These are phyloP conservation scores for Trichothecium roseum DNA, from an alignment of 2,329 filamentous ascomycete genomes.

Conservation along the genomic window DNA sequence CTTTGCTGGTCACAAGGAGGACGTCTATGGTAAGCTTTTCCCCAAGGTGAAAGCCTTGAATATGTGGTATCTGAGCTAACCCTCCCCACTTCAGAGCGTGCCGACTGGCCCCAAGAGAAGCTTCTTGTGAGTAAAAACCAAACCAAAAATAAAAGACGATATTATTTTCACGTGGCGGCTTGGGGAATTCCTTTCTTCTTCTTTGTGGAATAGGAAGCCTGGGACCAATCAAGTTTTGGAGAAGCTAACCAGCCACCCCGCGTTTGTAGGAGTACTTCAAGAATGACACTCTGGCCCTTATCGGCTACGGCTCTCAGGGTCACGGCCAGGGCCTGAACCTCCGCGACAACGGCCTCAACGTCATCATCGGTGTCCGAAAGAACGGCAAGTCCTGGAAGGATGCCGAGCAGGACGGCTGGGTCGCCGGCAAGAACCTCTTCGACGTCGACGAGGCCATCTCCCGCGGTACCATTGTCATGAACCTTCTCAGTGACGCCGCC, in stretches of 20 bases:
- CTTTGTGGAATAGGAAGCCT: too few relatives aligned
- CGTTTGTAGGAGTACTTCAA: constrained; percentile 87
- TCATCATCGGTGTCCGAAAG: constrained; percentile 98
- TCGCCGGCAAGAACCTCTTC: constrained; percentile 97
- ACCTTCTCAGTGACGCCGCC: constrained; percentile 93
- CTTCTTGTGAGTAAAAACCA: constrained; percentile 65
- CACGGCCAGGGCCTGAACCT: constrained; percentile 99
- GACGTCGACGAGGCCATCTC: constrained; percentile 94
- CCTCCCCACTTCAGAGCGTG: constrained; percentile 58
- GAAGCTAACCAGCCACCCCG: constrained; percentile 1
- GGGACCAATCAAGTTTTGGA: not conserved
- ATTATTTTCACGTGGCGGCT: too few relatives aligned
- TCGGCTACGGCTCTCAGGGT: constrained; percentile 95
- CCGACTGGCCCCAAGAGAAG: constrained; percentile 98
- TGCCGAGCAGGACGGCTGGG: constrained; percentile 93
- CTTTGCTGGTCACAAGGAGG: constrained; percentile 92
- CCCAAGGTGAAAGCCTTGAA: too few relatives aligned
- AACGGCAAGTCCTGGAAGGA: constrained; percentile 98
- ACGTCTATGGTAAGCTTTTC: constrained; percentile 66
- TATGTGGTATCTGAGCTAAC: constrained; percentile 3
- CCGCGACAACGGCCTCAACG: constrained; percentile 98
- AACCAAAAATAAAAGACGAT: too few relatives aligned
- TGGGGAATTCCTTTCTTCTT: too few relatives aligned
- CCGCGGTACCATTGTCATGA: constrained; percentile 95
- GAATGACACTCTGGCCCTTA: constrained; percentile 97